A percentile compares a stretch with the other conserved stretches of the same genome.
These are phyloP conservation scores for Penicillium cinerascens DNA, from an alignment of 495 filamentous ascomycete species.

Conservation along the genomic window DNA sequence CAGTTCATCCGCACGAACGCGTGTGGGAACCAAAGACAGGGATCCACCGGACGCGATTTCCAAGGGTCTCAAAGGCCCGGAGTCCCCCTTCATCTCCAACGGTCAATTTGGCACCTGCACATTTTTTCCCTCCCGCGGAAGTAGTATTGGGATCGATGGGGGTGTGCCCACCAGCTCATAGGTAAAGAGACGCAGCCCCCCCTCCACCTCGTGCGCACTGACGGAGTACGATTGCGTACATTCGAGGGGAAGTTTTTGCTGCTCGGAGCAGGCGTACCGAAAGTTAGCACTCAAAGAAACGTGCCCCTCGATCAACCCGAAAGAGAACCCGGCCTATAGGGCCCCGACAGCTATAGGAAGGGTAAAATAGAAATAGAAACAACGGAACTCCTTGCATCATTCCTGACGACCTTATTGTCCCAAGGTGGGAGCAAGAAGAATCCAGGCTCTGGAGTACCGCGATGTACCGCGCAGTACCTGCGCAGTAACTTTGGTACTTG, in stretches of 20 bases:
- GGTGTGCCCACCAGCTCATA: neutral
- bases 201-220: conserved; percentile 25
- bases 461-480: conserved; percentile 20
- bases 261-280: neutral
- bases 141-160: no score
- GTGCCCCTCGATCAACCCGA: neutral
- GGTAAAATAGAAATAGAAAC: neutral
- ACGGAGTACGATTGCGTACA: conserved; percentile 3
- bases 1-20: neutral
- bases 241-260: conserved; percentile 3
- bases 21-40: conserved; percentile 8
- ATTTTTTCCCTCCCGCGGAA: no score
- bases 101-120: neutral
- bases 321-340: neutral
- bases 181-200: conserved; percentile 8
- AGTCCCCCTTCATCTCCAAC: neutral
- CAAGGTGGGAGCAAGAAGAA: neutral
- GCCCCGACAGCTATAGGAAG: neutral
- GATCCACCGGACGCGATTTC: neutral
- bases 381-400: neutral
- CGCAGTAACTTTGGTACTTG: conserved; percentile 30
- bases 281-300: neutral
- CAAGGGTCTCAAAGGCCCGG: neutral
- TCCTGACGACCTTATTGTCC: neutral
- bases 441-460: neutral